phyloP scores from a whole-genome alignment of 305 asterid species.

The Fraxinus ornus region DNA sequence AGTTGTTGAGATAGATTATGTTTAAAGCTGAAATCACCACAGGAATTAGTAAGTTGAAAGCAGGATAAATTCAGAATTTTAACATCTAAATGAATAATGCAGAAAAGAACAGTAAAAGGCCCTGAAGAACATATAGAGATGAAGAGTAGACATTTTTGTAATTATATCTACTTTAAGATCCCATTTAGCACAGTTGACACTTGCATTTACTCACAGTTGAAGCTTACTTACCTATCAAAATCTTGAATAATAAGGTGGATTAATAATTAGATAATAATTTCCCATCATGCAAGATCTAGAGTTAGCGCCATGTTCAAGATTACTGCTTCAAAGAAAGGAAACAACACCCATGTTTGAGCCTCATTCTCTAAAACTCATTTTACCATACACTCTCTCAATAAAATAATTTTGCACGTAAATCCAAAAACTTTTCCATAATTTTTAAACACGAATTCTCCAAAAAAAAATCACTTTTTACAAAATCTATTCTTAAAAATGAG shows the following conservation, averaged over 20 bases:
- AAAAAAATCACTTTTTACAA: not conserved
- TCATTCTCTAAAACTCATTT: not conserved
- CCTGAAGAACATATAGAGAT: conserved; percentile 12
- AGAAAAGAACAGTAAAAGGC: conserved; percentile 5
- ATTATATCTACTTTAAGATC: conserved; percentile 13
- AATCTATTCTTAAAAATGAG: not conserved
- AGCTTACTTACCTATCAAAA: conserved; percentile 10
- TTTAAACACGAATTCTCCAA: not conserved
- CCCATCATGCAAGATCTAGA: not conserved
- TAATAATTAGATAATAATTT: not conserved
- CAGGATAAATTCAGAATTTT: not conserved
- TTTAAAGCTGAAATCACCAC: conserved; percentile 13
- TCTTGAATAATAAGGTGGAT: conserved; percentile 1
- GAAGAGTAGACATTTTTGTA: not conserved
- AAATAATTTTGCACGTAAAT: not conserved
- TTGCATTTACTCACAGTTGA: not conserved
- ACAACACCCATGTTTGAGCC: not conserved
- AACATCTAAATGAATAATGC: conserved; percentile 12
- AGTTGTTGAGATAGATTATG: not conserved
- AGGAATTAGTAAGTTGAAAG: not conserved
- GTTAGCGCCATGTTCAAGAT: conserved; percentile 1
- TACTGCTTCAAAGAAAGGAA: conserved; percentile 5
- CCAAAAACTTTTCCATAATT: not conserved
- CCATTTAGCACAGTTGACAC: not conserved
- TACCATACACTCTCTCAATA: not conserved